These are phyloP conservation scores for Botrytis fabae DNA, from an alignment of 2,329 filamentous ascomycete genomes.

Conservation along the genomic window DNA sequence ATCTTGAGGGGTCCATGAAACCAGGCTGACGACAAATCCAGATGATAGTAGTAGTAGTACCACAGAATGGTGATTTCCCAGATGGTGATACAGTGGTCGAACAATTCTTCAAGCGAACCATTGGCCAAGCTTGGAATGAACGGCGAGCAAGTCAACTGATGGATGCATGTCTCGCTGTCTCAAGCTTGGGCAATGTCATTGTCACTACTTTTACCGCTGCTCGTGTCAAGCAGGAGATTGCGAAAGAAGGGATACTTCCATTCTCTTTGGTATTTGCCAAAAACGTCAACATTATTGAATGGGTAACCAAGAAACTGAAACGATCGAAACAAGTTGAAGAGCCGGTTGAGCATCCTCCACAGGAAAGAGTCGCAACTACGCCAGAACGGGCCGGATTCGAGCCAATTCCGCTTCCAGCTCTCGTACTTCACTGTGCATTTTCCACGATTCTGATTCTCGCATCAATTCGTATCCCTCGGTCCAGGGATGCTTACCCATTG, in stretches of 20 bases:
- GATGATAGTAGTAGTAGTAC: slow-evolving; percentile 31
- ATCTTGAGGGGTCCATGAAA: slow-evolving; percentile 24
- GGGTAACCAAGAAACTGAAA: slow-evolving; percentile 36
- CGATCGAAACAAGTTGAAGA: slow-evolving; percentile 26
- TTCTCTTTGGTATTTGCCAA: slow-evolving; percentile 42
- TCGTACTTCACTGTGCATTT: slow-evolving; percentile 27
- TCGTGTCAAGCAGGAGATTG: slow-evolving; percentile 60
- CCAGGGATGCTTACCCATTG: slow-evolving; percentile 21
- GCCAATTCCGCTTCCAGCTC: slow-evolving; percentile 30
- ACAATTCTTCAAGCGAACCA: slow-evolving; percentile 42
- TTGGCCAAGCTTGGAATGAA: slow-evolving; percentile 36
- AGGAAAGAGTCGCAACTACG: slow-evolving; percentile 37
- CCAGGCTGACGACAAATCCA: slow-evolving; percentile 24
- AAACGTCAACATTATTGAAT: slow-evolving; percentile 45
- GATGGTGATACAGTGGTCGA: slow-evolving; percentile 35
- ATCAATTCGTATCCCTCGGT: slow-evolving; percentile 11
- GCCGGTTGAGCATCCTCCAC: slow-evolving; percentile 29
- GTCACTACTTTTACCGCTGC: slow-evolving; percentile 58
- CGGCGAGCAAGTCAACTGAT: slow-evolving; percentile 39
- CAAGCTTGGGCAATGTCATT: slow-evolving; percentile 49
- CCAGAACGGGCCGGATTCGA: neutral
- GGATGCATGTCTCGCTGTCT: slow-evolving; percentile 53
- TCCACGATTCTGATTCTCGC: slow-evolving; percentile 27
- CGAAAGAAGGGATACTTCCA: slow-evolving; percentile 57
- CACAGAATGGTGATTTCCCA: neutral